Evolutionary conservation across 2,329 filamentous ascomycete species (phyloP).

Genomic region (Aspergillus pseudotamarii): DNA sequence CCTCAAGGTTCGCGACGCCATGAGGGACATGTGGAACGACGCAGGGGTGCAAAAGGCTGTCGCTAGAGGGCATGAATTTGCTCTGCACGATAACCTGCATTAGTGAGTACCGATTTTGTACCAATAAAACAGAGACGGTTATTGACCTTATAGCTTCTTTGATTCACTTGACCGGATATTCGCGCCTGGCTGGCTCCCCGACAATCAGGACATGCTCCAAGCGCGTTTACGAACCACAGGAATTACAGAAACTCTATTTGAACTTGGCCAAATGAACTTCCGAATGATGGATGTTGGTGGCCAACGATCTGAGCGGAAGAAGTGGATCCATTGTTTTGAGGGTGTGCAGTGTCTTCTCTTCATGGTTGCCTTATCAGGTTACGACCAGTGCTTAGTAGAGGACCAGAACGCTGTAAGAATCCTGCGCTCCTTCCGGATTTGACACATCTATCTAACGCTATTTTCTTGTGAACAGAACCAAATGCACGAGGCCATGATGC

Average conservation of each 20-base stretch:
- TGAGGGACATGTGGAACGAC: constrained; percentile 84
- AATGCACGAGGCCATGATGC: constrained; percentile 88
- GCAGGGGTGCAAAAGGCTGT: constrained; percentile 84
- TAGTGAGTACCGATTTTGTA: constrained; percentile 65
- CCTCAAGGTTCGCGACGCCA: constrained; percentile 65
- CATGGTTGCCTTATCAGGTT: constrained; percentile 91
- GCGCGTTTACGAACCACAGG: constrained; percentile 89
- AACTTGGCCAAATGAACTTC: constrained; percentile 88
- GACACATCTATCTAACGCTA: constrained; percentile 16
- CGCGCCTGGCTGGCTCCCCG: constrained; percentile 77
- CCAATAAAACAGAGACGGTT: constrained; percentile 12
- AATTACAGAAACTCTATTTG: constrained; percentile 93
- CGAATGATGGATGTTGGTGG: constrained; percentile 96
- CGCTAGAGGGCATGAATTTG: constrained; percentile 91
- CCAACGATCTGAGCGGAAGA: constrained; percentile 90
- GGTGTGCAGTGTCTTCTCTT: constrained; percentile 92
- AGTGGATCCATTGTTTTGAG: constrained; percentile 97
- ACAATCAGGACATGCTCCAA: constrained; percentile 91
- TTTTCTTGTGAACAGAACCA: constrained; percentile 65
- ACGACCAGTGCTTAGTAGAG: constrained; percentile 94
- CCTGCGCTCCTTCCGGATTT: not conserved
- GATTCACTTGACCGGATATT: constrained; percentile 75
- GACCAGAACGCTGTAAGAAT: constrained; percentile 89
- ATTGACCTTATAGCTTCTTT: constrained; percentile 69
- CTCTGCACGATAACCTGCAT: constrained; percentile 89